phyloP scores from a whole-genome alignment of 768 basidiomycete genomes.

The Tylopilus balloui region DNA sequence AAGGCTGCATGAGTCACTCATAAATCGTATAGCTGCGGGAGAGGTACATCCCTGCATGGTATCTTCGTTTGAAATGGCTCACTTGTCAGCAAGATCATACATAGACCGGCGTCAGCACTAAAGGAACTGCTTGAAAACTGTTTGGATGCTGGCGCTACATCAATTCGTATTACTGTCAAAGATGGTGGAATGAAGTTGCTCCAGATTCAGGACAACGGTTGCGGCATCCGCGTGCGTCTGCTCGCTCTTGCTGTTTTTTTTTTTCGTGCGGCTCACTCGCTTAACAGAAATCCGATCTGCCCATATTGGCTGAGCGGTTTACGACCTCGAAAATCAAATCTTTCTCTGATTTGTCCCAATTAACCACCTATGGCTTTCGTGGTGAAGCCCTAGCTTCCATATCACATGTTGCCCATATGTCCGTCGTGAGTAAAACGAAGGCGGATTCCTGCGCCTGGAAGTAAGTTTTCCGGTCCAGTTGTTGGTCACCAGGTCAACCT shows the following conservation, averaged over 20 bases:
- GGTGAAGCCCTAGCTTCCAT: conserved; percentile 97
- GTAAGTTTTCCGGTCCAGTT: conserved; percentile 45
- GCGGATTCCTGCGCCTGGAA: conserved; percentile 85
- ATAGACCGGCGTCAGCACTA: conserved; percentile 87
- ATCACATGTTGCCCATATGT: conserved; percentile 52
- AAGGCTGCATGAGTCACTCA: conserved; percentile 74
- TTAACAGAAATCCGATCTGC: conserved; percentile 77
- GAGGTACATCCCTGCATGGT: conserved; percentile 40
- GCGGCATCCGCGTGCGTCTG: conserved; percentile 79
- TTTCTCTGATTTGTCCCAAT: conserved; percentile 79
- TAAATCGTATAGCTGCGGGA: conserved; percentile 88
- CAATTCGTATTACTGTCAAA: conserved; percentile 83
- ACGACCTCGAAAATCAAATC: conserved; percentile 90
- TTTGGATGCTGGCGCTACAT: conserved; percentile 88
- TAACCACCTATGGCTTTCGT: conserved; percentile 93
- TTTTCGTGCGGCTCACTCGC: not conserved
- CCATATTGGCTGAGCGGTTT: conserved; percentile 89
- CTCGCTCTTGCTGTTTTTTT: not conserved
- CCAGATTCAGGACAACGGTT: conserved; percentile 96
- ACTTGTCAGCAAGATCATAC: conserved; percentile 60
- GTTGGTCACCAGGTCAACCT: conserved; percentile 1
- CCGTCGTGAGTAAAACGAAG: conserved; percentile 87
- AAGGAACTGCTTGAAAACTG: conserved; percentile 96
- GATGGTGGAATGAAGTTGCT: conserved; percentile 94
- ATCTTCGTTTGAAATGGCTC: not conserved